Percentiles rank a stretch among this genome's conserved stretches.
Conservation (phyloP, 2,329 filamentous ascomycete genomes). For the Talaromyces sp. region DNA sequence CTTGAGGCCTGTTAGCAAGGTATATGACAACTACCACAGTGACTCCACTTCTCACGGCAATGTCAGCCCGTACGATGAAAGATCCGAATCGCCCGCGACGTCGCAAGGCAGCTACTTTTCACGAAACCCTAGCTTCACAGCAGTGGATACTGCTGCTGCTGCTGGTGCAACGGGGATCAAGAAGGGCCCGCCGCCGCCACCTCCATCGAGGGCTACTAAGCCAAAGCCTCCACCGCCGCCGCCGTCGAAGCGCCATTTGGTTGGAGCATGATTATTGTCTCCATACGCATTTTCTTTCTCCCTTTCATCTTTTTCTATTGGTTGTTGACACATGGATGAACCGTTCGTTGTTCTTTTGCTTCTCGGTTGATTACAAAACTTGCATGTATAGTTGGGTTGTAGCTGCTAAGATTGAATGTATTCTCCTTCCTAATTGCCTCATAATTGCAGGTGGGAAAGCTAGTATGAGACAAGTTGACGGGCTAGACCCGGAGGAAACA, state of each 20-base stretch:
- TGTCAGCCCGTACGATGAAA: constrained; percentile 43
- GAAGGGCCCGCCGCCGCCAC: constrained; percentile 58
- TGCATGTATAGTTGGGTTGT: not conserved
- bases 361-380: not conserved
- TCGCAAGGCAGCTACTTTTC: constrained; percentile 48
- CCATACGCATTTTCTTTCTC: not conserved
- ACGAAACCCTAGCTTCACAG: constrained; percentile 47
- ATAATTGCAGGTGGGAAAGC: not conserved
- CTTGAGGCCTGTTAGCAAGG: constrained; percentile 36
- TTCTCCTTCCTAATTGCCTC: not conserved
- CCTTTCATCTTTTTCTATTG: not conserved
- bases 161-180: constrained; percentile 10
- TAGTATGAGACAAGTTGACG: not conserved
- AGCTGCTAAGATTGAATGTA: not conserved
- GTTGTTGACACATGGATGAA: not conserved
- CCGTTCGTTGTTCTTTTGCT: not conserved
- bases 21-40: constrained; percentile 45
- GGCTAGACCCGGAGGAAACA: not conserved
- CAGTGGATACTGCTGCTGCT: constrained; percentile 20
- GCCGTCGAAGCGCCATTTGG: constrained; percentile 53
- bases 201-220: constrained; percentile 59
- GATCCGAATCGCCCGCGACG: constrained; percentile 51
- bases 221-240: constrained; percentile 53
- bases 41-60: constrained; percentile 43
- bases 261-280: constrained; percentile 15